A percentile compares a stretch with the other conserved stretches of the same genome.
Evolutionary conservation across 2,329 filamentous ascomycete genomes (phyloP).

Genomic region (Colletotrichum agaves): DNA sequence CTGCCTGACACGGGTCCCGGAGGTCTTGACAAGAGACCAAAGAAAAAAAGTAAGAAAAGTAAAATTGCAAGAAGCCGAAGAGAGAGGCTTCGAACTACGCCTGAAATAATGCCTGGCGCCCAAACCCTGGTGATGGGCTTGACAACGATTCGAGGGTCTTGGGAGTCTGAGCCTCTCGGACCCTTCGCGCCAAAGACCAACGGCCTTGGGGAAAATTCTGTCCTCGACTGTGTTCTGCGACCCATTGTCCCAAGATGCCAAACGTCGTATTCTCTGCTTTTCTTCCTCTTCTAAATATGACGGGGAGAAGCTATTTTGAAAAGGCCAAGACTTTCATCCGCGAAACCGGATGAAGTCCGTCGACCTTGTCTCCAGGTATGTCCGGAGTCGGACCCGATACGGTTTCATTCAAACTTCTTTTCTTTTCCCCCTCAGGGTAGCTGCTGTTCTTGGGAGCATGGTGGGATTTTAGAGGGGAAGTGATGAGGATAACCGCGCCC

Average conservation of each 20-base stretch:
- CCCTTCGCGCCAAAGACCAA: conserved; percentile 3
- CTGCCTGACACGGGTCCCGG: background rate
- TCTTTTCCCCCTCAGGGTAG: background rate
- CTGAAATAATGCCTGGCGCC: no score
- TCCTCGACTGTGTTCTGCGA: background rate
- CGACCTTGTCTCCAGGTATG: background rate
- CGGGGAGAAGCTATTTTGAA: background rate
- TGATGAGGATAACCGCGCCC: background rate
- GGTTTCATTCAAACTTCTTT: background rate
- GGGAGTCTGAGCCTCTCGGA: conserved; percentile 3
- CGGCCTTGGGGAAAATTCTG: background rate
- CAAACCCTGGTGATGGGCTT: background rate
- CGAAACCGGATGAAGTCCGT: conserved; percentile 9
- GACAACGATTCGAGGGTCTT: conserved; percentile 18
- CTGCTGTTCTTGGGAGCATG: background rate
- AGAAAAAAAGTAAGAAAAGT: background rate
- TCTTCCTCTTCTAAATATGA: background rate
- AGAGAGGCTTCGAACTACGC: background rate
- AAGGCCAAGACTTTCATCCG: conserved; percentile 4
- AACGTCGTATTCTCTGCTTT: background rate
- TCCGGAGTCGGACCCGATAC: background rate
- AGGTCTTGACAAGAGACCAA: background rate
- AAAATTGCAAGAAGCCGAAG: background rate
- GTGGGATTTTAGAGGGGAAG: background rate
- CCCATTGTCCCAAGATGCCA: background rate